A percentile compares a stretch with the other conserved stretches of the same genome.
These are phyloP conservation scores for Venturia effusa DNA, from an alignment of 2,329 filamentous ascomycete genomes.

Conservation along the genomic window DNA sequence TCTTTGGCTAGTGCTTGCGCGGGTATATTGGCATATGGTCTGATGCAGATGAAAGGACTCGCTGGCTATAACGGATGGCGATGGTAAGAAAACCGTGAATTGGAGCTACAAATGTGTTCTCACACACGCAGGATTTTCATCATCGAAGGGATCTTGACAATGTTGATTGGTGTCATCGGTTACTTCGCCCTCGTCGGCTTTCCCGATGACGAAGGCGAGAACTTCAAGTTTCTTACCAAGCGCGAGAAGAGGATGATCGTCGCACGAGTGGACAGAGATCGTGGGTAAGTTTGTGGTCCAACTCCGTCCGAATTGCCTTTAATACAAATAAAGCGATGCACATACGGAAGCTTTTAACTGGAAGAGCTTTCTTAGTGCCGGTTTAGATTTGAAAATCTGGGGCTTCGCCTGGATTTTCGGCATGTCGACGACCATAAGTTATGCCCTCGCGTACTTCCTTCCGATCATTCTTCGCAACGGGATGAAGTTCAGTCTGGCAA, in stretches of 20 bases:
- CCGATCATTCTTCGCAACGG: conserved; percentile 57
- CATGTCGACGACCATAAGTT: conserved; percentile 60
- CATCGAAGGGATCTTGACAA: conserved; percentile 50
- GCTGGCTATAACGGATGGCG: conserved; percentile 35
- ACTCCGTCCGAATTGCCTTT: background rate
- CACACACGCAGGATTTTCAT: conserved; percentile 15
- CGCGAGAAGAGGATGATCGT: conserved; percentile 40
- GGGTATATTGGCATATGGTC: conserved; percentile 59
- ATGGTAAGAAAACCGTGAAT: conserved; percentile 25
- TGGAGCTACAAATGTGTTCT: conserved; percentile 17
- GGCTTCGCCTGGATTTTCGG: conserved; percentile 44
- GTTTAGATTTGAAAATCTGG: conserved; percentile 43
- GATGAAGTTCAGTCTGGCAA: conserved; percentile 54
- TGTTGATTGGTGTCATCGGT: conserved; percentile 27
- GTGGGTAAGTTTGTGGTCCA: conserved; percentile 20
- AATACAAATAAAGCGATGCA: conserved; percentile 28
- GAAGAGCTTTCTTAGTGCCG: conserved; percentile 36
- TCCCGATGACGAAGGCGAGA: conserved; percentile 35
- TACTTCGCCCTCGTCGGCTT: conserved; percentile 37
- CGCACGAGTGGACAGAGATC: conserved; percentile 41
- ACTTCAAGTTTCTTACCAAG: conserved; percentile 34
- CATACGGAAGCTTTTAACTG: conserved; percentile 37
- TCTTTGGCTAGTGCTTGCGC: conserved; percentile 55
- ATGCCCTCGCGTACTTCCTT: conserved; percentile 69
- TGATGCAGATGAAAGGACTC: conserved; percentile 53